phyloP scores from a whole-genome alignment of 176 grass and related monocot genomes.

The Calamus simplicifolius region DNA sequence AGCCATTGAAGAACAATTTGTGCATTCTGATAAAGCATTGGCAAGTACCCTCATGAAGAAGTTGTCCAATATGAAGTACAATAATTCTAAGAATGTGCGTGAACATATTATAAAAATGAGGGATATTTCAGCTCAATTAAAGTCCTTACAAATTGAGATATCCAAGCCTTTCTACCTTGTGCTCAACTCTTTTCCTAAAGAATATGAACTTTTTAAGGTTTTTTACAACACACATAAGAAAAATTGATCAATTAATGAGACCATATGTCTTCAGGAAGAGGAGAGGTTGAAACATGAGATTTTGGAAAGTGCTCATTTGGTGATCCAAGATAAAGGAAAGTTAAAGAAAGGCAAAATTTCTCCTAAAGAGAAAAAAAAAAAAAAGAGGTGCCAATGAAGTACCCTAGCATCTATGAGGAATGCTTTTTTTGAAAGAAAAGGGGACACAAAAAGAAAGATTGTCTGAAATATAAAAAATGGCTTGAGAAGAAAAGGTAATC shows the following conservation, averaged over 20 bases:
- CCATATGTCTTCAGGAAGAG: too few species aligned
- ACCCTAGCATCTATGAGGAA: background rate
- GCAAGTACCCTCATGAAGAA: too few species aligned
- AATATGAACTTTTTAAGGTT: conserved; percentile 3
- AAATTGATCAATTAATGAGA: background rate
- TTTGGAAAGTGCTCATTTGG: too few species aligned
- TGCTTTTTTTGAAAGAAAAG: background rate
- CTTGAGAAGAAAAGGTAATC: background rate
- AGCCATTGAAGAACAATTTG: too few species aligned
- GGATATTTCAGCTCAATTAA: conserved; percentile 1
- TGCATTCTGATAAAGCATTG: too few species aligned
- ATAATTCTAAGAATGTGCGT: background rate
- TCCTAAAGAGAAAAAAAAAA: background rate
- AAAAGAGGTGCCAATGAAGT: background rate
- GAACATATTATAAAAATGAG: conserved; percentile 3
- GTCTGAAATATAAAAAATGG: background rate
- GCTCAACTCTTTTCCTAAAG: background rate
- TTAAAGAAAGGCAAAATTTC: background rate
- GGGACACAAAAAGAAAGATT: background rate
- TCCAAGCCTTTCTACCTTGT: conserved; percentile 2
- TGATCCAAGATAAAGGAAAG: too few species aligned
- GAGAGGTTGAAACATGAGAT: too few species aligned
- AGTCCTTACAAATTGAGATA: background rate
- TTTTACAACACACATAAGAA: background rate
- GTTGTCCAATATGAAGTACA: too few species aligned